Conservation (phyloP, 441 rosid species). For the Eruca vesicaria region DNA sequence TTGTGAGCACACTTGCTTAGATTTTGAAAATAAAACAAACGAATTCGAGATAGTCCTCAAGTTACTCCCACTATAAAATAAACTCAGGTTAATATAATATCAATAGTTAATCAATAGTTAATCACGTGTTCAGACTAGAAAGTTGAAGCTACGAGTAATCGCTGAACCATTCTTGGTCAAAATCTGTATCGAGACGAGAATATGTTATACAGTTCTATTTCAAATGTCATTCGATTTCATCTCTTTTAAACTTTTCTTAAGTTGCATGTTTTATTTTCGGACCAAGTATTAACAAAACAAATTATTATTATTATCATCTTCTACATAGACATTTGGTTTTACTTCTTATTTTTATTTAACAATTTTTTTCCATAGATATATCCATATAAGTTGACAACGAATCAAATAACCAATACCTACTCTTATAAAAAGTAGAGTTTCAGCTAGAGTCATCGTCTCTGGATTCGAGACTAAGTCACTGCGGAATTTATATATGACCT, state of each 20-base stretch:
- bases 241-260: not conserved
- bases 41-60: constrained; percentile 9
- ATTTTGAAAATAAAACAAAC: constrained; percentile 12
- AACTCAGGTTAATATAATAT: not conserved
- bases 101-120: not conserved
- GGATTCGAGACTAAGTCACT: too few relatives aligned
- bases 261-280: not conserved
- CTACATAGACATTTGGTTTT: not conserved
- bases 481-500: too few relatives aligned
- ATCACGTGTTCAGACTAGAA: constrained; percentile 14
- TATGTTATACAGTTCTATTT: not conserved
- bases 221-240: not conserved
- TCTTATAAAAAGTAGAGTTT: too few relatives aligned
- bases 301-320: not conserved
- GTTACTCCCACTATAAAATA: not conserved
- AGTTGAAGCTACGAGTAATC: not conserved
- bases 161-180: constrained; percentile 6
- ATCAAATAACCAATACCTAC: not conserved
- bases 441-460: too few relatives aligned
- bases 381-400: not conserved
- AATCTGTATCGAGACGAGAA: not conserved
- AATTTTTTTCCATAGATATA: not conserved
- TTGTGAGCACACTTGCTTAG: constrained; percentile 20
- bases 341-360: not conserved
- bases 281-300: not conserved